Evolutionary conservation across 352 stramenopile species (phyloP), one percentile per base, ranked within the genome.

Genomic region (Saprolegnia diclina): DNA sequence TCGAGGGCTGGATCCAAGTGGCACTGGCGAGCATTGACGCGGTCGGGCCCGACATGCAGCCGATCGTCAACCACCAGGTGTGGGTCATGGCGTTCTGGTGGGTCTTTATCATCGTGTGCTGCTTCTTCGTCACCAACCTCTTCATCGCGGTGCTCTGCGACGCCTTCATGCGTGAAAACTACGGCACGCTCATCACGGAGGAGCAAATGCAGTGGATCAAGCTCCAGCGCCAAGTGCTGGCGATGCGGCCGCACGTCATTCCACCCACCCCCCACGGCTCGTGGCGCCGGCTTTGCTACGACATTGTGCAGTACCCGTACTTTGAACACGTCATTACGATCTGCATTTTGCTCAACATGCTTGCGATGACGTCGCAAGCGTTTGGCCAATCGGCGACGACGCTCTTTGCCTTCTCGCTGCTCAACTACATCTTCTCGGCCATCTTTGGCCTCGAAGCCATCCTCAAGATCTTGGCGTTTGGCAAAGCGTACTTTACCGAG

Each of bases 111-210:
- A 69, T 69, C 21, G 46, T 56, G 19, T 69, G 63, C 18, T 87
- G 87, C 57, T 98, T 97, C 68, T 97, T 98, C 61, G 88, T 97
- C 1, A 89, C 98, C 32, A 97, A 98, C 45, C 74, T 98, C 0
- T 98, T 98, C 65, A 89, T 97, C 0, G 92, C 91, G 6, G 89
- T 98, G 9, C 96, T 98, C 65, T 96, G 97, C 52, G 91, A 98
- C 61, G 96, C 97, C 62, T 98, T 98, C 70, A 96, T 97, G 56
- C 79, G 85, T 24, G 95, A 95, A 87, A 97, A 61, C 44, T 69
- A 65, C 37, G 55, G 55, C 65, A 46, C 65, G 2, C 14, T 69
- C 0, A 52, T 98, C 54, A 97, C 92, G 6, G 80, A 89, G 1
- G 85, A 97, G 50, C 89, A 97, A 62, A 86, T 92, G 56, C 92